Percentiles rank a stretch among this genome's conserved stretches.
Evolutionary conservation across 2,329 filamentous ascomycete species (phyloP).

Genomic region (Penicillium sp.): DNA sequence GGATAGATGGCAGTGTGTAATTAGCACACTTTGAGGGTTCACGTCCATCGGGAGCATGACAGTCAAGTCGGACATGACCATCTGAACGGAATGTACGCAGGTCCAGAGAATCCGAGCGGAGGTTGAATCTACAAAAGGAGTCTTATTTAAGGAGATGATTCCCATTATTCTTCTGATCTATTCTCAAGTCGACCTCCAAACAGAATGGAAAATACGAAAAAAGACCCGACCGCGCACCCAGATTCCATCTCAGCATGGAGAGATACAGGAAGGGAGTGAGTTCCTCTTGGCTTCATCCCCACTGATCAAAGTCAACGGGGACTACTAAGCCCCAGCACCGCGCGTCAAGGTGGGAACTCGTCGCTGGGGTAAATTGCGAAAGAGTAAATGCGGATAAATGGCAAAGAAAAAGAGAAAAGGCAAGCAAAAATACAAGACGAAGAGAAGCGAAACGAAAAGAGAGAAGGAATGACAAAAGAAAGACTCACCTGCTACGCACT

Average conservation of each 20-base stretch:
- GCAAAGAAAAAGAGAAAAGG: neutral
- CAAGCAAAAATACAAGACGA: neutral
- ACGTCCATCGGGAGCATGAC: too few relatives aligned
- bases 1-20: too few relatives aligned
- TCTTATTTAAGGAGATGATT: neutral
- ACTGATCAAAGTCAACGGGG: neutral
- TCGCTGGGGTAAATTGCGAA: conserved; percentile 13
- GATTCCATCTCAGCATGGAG: neutral
- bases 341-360: conserved; percentile 20
- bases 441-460: neutral
- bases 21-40: too few relatives aligned
- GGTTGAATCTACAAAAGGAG: neutral
- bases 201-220: neutral
- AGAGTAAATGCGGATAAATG: conserved; percentile 1
- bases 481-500: neutral
- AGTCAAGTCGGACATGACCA: too few relatives aligned
- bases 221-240: neutral
- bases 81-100: too few relatives aligned
- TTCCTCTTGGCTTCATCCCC: conserved; percentile 18
- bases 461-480: neutral
- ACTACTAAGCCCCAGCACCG: conserved; percentile 20
- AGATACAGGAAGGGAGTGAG: neutral
- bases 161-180: neutral
- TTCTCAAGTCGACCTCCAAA: neutral
- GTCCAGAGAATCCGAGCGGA: too few relatives aligned